Base-by-base conservation (phyloP, 1,284 basidiomycete species). In the Irpex rosettiformis region DNA sequence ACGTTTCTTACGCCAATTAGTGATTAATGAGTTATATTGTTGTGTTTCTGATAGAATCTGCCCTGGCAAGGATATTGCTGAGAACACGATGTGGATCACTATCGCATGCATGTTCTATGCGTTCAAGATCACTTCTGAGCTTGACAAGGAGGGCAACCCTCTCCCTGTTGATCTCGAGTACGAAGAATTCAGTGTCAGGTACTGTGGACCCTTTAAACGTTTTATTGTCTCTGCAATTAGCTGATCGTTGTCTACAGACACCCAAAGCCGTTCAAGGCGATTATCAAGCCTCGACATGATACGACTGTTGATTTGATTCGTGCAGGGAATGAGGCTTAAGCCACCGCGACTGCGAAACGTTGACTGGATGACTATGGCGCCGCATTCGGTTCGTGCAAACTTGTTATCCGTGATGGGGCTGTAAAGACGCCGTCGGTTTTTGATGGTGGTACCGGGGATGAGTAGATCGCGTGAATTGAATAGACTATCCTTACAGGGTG, bases 241-340 rank as follows among this genome's bases (percentile, higher is more conserved):
- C n/a, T 40, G 11, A 13, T n/a, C 27, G 16, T 22, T 49, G 4
- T 47, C 18, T 47, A 10, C 52, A 81, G 79, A 78, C 62, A 81
- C 80, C 28, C 81, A 77, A 63, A 63, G 74, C 69, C n/a, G 16
- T 58, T 30, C 21, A 55, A 45, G 27, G 59, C 60, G 60, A 18
- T 37, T 56, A 55, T 56, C 18, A 11, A 43, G 48, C 61, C 30
- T 59, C 22, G 54, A 24, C 43, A 47, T 8, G 18, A 47, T 13
- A 18, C 43, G 4, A 47, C 43, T 3, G 43, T 47, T 18, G 43
- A 47, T 21, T 21, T 47, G 16, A 47, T 47, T 21, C 43, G 43
- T 18, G 43, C n/a, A 18, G 43, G 10, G 43, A 8, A 47, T 18
- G 43, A 47, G 22, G 43, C 43, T 18, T 47, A 47, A 47, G 33